These are phyloP conservation scores for Lachancea meyersii DNA, from an alignment of 805 yeast species.

Conservation along the genomic window DNA sequence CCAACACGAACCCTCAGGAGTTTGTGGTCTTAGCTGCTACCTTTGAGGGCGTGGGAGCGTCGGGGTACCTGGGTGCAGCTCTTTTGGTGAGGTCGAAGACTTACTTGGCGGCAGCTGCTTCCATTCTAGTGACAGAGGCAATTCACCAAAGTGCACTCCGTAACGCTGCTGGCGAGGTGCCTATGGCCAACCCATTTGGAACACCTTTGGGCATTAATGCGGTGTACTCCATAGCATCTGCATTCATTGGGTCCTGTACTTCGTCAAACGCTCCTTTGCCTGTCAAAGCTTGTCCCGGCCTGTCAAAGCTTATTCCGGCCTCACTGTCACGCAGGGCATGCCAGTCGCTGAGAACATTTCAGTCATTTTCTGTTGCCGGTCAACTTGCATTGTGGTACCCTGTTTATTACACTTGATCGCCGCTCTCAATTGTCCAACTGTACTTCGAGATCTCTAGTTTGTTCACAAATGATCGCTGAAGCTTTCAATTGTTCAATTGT, in stretches of 20 bases:
- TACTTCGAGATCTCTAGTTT: too few species aligned
- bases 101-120: conserved; percentile 6
- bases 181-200: conserved; percentile 9
- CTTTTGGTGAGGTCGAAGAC: conserved; percentile 1
- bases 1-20: background rate
- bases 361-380: conserved; percentile 1
- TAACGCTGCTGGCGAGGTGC: conserved; percentile 5
- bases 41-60: conserved; percentile 7
- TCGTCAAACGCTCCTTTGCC: background rate
- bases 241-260: conserved; percentile 4
- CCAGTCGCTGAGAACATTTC: conserved; percentile 2
- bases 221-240: conserved; percentile 5
- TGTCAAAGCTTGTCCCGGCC: conserved; percentile 1
- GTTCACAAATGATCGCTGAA: too few species aligned
- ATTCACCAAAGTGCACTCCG: conserved; percentile 5
- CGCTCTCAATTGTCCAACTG: too few species aligned
- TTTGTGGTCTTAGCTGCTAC: conserved; percentile 3
- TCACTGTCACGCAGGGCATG: conserved; percentile 5
- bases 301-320: too few species aligned
- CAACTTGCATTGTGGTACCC: too few species aligned
- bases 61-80: conserved; percentile 8
- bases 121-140: conserved; percentile 6
- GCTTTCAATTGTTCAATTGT: too few species aligned
- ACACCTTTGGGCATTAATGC: conserved; percentile 6
- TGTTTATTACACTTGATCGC: too few species aligned